Conservation (phyloP, 177 flowering plant species). For the Vitis hybrid region DNA sequence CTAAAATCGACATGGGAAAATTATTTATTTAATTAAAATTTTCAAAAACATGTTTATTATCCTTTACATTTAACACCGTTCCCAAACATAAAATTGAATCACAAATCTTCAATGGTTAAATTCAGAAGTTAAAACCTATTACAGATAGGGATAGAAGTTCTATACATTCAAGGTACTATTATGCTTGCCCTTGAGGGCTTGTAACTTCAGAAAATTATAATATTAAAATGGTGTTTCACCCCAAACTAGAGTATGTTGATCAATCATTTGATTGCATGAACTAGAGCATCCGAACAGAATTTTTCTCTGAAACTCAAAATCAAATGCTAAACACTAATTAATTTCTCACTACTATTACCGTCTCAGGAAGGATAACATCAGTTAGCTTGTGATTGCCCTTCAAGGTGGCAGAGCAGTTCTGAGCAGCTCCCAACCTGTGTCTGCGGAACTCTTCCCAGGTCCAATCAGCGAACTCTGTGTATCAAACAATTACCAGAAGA, state of each 20-base stretch:
- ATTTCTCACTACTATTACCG: slow-evolving; percentile 38
- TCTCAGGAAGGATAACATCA: slow-evolving; percentile 55
- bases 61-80: too few relatives aligned
- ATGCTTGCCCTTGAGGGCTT: too few relatives aligned
- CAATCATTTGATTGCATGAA: not conserved
- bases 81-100: too few relatives aligned
- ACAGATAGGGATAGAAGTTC: too few relatives aligned
- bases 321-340: not conserved
- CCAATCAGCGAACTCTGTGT: slow-evolving; percentile 85
- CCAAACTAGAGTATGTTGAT: not conserved
- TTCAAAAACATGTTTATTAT: too few relatives aligned
- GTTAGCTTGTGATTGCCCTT: slow-evolving; percentile 85
- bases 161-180: too few relatives aligned
- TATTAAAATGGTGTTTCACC: not conserved
- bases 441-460: slow-evolving; percentile 87
- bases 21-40: too few relatives aligned
- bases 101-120: too few relatives aligned
- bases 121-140: too few relatives aligned
- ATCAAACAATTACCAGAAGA: not conserved
- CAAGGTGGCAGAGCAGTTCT: slow-evolving; percentile 91
- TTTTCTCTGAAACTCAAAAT: not conserved
- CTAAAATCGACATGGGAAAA: too few relatives aligned
- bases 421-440: slow-evolving; percentile 86
- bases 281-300: not conserved
- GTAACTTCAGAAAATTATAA: too few relatives aligned